Percentiles rank a stretch among this genome's conserved stretches.
phyloP scores from a whole-genome alignment of 2,329 filamentous ascomycete genomes.

The Madurella fahalii region DNA sequence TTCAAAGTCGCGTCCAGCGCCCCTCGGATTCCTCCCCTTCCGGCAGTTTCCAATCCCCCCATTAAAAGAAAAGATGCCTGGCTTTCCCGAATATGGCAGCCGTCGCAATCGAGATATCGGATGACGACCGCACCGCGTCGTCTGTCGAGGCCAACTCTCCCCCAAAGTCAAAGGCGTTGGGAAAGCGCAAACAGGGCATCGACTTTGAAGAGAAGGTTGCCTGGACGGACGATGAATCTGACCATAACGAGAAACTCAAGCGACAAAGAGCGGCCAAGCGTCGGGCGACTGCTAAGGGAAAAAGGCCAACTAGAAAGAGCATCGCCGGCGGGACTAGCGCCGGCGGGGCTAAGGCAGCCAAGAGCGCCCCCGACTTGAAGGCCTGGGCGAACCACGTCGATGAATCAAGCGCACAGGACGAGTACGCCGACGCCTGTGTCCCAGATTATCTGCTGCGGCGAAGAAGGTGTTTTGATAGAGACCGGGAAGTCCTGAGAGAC shows the following conservation, averaged over 20 bases:
- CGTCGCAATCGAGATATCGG: constrained; percentile 18
- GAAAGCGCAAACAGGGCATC: constrained; percentile 38
- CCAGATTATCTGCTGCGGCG: constrained; percentile 71
- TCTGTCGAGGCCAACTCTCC: constrained; percentile 7
- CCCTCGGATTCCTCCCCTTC: not conserved
- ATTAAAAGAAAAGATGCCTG: constrained; percentile 10
- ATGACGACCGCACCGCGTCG: constrained; percentile 24
- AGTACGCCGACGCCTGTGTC: constrained; percentile 43
- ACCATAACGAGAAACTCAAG: constrained; percentile 51
- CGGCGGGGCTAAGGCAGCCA: not conserved
- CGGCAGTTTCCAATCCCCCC: not conserved
- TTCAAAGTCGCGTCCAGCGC: not conserved
- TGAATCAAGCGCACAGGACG: constrained; percentile 20
- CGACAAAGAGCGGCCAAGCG: constrained; percentile 46
- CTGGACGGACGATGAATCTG: constrained; percentile 60
- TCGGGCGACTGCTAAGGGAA: constrained; percentile 32
- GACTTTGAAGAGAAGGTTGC: constrained; percentile 42
- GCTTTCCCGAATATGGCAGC: constrained; percentile 12
- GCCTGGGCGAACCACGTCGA: constrained; percentile 3
- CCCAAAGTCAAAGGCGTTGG: constrained; percentile 7
- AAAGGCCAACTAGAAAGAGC: constrained; percentile 28
- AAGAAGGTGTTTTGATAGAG: constrained; percentile 63
- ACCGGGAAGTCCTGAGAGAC: constrained; percentile 56
- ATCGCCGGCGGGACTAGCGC: not conserved
- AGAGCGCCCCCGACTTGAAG: not conserved